Evolutionary conservation across 768 basidiomycete genomes (phyloP).

Genomic region (Tylopilus vinaceipallidus): DNA sequence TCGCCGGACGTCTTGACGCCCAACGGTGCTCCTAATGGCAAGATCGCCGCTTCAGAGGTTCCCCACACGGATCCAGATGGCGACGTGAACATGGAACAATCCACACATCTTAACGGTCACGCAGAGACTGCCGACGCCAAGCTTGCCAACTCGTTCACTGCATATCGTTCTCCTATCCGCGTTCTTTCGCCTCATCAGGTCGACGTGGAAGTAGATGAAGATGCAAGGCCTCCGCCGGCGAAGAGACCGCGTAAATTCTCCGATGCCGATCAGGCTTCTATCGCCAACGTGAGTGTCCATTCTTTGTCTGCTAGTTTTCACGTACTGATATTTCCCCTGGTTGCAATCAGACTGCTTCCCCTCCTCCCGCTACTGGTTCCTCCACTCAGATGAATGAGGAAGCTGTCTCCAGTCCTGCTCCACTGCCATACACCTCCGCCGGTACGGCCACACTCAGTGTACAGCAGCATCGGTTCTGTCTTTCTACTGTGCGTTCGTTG

Average conservation of each 20-base stretch:
- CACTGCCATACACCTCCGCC: background rate
- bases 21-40: constrained; percentile 17
- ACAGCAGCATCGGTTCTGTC: constrained; percentile 77
- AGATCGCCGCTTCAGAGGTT: constrained; percentile 33
- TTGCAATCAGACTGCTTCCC: constrained; percentile 59
- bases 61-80: constrained; percentile 26
- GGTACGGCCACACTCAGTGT: constrained; percentile 48
- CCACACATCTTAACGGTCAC: constrained; percentile 26
- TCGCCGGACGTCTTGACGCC: constrained; percentile 11
- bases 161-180: constrained; percentile 35
- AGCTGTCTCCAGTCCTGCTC: constrained; percentile 14
- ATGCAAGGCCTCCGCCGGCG: constrained; percentile 71
- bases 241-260: constrained; percentile 78
- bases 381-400: constrained; percentile 34
- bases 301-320: constrained; percentile 17
- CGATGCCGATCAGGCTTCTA: constrained; percentile 71
- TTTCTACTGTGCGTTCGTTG: constrained; percentile 72
- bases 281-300: constrained; percentile 67
- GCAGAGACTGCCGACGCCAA: constrained; percentile 6
- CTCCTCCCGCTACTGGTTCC: constrained; percentile 59
- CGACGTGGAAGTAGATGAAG: constrained; percentile 36
- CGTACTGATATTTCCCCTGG: too few species aligned
- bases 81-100: constrained; percentile 32
- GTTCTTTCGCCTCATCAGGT: constrained; percentile 29
- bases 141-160: constrained; percentile 28